Evolutionary conservation across 2,329 filamentous ascomycete species (phyloP), one percentile per base, ranked within the genome.

Genomic region (Aspergillus spinulosporus): DNA sequence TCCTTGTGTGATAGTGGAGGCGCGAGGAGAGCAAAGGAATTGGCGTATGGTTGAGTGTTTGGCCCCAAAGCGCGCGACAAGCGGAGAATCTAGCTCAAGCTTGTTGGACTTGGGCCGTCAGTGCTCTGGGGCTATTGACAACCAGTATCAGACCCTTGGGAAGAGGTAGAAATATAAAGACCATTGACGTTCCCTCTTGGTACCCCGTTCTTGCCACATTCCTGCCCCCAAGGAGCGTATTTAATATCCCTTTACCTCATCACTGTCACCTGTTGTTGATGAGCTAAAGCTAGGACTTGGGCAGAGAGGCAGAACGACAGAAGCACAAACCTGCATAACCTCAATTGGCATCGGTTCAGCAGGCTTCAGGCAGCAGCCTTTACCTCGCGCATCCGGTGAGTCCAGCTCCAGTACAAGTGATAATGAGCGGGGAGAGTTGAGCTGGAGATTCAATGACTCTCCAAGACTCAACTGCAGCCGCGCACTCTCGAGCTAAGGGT

Each of bases 41-140:
- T 51, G 36, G 34, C 34, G 42, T 56, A 47, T 52, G 48, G 32
- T 29, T 34, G 31, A 49, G 21, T 42, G 49, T 39, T 55, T 58
- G 54, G 53, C 55, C 54, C 56, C 49, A 60, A 62, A 56, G 61
- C 61, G 61, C 64, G 63, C 64, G 63, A 64, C 57, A 63, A 58
- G 32, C 44, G 45, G 51, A 43, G 46, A 40, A 58, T 57, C 44
- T 52, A 37, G 49, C 29, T 39, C 14, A 43, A 56, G 49, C 43
- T 43, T 57, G 49, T 53, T 53, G 55, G 45, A 29, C 40, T 31
- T 49, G 45, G 37, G 15, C 43, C 26, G 15, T 37, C 34, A 12
- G 34, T 8, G 4, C n/a, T 37, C 34, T 37, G 11, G 34, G 34
- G n/a, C n/a, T 5, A 12, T 43, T 43, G 52, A 37, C 36, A 47